Evolutionary conservation across 2,329 filamentous ascomycete genomes (phyloP).

Genomic region (Pseudopyrenochaeta lycopersici): DNA sequence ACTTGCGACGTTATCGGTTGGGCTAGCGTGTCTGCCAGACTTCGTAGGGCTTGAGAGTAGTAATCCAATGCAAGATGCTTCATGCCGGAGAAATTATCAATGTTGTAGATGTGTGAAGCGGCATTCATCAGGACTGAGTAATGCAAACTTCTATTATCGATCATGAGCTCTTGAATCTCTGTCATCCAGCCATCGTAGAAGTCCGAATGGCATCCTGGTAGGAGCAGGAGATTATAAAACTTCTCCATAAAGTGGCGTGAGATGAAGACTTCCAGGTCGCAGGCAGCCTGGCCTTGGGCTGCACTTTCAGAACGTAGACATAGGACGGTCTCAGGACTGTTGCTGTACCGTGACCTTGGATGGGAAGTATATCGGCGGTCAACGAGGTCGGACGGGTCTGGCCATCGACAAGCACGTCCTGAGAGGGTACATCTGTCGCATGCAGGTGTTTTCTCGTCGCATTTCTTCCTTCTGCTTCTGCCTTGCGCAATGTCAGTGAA

Average conservation of each 20-base stretch:
- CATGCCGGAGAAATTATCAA: constrained; percentile 12
- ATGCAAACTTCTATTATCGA: constrained; percentile 32
- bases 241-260: constrained; percentile 22
- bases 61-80: constrained; percentile 17
- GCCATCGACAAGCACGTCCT: constrained; percentile 20
- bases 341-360: constrained; percentile 10
- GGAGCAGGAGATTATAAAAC: constrained; percentile 27
- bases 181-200: constrained; percentile 41
- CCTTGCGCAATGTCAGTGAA: constrained; percentile 51
- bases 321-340: not conserved
- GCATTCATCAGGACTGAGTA: constrained; percentile 37
- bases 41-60: constrained; percentile 20
- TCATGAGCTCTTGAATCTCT: constrained; percentile 40
- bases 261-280: constrained; percentile 15
- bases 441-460: constrained; percentile 17
- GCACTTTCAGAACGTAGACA: constrained; percentile 8
- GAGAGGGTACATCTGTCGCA: constrained; percentile 16
- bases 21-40: constrained; percentile 7
- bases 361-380: constrained; percentile 21
- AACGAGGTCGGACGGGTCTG: constrained; percentile 11
- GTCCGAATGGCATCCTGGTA: constrained; percentile 40
- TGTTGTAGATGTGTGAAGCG: constrained; percentile 23
- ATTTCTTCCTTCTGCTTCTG: constrained; percentile 18
- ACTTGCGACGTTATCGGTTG: constrained; percentile 4
- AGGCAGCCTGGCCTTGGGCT: constrained; percentile 1